These are phyloP conservation scores for Trichoderma citrinoviride DNA, from an alignment of 2,329 filamentous ascomycete species.

Conservation along the genomic window DNA sequence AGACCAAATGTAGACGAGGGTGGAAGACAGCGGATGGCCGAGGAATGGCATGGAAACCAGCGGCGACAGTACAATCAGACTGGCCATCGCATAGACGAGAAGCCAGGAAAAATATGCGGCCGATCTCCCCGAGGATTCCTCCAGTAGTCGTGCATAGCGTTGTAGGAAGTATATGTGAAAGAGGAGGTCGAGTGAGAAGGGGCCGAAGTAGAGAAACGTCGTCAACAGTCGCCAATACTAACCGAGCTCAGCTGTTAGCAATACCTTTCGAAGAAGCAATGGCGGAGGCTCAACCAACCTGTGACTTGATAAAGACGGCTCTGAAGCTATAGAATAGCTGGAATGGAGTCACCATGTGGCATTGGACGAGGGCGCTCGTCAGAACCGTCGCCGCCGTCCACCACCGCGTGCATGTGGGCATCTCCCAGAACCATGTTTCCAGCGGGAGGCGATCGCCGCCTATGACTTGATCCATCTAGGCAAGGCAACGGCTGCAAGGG, in stretches of 20 bases:
- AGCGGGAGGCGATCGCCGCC: slow-evolving; percentile 70
- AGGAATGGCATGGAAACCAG: slow-evolving; percentile 90
- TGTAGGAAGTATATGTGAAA: slow-evolving; percentile 99
- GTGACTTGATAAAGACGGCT: slow-evolving; percentile 84
- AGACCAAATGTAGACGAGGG: slow-evolving; percentile 97
- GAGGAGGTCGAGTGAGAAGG: slow-evolving; percentile 86
- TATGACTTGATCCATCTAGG: slow-evolving; percentile 57
- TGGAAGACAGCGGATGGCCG: slow-evolving; percentile 88
- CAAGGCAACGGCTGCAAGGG: background rate
- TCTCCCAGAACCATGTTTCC: slow-evolving; percentile 98
- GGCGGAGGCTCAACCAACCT: slow-evolving; percentile 56
- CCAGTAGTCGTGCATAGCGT: slow-evolving; percentile 89
- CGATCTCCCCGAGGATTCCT: slow-evolving; percentile 88
- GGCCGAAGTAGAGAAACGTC: slow-evolving; percentile 96
- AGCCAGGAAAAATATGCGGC: slow-evolving; percentile 96
- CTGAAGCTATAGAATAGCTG: slow-evolving; percentile 97
- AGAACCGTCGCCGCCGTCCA: slow-evolving; percentile 93
- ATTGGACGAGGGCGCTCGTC: slow-evolving; percentile 87
- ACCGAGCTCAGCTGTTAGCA: background rate
- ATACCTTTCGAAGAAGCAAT: slow-evolving; percentile 17
- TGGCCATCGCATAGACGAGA: slow-evolving; percentile 77
- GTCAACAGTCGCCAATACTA: slow-evolving; percentile 97
- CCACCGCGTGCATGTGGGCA: slow-evolving; percentile 92
- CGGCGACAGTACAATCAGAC: slow-evolving; percentile 77
- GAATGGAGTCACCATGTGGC: slow-evolving; percentile 86